These are phyloP conservation scores for Monosporascus ibericus DNA, from an alignment of 2,329 filamentous ascomycete species.

Conservation along the genomic window DNA sequence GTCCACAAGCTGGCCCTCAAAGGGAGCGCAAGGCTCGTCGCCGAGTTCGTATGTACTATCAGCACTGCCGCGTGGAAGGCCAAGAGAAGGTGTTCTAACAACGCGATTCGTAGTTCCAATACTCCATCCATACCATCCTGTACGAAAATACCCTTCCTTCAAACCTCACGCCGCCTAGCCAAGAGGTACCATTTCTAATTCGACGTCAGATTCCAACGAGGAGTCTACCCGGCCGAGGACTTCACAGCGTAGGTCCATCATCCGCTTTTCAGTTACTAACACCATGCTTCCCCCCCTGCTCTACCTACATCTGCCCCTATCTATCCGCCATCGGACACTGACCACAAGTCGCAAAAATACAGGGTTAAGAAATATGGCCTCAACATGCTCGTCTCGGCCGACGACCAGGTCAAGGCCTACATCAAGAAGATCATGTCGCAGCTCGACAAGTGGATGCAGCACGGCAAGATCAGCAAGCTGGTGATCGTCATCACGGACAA, in stretches of 20 bases:
- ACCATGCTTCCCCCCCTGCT: background rate
- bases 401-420: conserved; percentile 98
- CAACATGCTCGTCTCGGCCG: conserved; percentile 94
- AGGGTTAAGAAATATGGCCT: conserved; percentile 97
- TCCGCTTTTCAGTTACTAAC: background rate
- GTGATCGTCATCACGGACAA: conserved; percentile 96
- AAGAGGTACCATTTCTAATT: background rate
- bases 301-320: background rate
- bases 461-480: conserved; percentile 93
- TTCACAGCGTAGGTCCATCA: conserved; percentile 68
- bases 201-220: conserved; percentile 69
- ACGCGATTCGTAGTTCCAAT: conserved; percentile 65
- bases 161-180: no score
- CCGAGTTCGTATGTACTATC: conserved; percentile 73
- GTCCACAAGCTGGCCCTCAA: conserved; percentile 91
- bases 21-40: conserved; percentile 77
- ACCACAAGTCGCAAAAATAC: background rate
- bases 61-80: no score
- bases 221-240: conserved; percentile 87
- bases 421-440: conserved; percentile 99
- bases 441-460: conserved; percentile 95
- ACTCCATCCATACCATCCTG: conserved; percentile 96
- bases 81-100: background rate
- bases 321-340: background rate
- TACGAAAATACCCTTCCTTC: conserved; percentile 35